Evolutionary conservation across 352 stramenopile genomes (phyloP).

Genomic region (Pythium phragmiticola): DNA sequence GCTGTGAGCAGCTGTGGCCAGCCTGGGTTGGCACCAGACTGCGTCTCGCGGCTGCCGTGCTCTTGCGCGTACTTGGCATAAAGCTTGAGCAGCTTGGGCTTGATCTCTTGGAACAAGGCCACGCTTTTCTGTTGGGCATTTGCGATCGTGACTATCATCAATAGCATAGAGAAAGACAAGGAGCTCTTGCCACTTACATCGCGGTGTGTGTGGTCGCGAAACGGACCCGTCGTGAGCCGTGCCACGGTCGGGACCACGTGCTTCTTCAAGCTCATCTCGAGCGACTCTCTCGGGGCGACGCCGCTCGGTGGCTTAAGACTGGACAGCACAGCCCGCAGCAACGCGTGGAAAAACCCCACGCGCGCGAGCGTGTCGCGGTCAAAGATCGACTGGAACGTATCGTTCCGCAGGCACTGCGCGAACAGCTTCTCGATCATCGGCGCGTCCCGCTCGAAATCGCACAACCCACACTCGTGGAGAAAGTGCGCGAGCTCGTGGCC

Average conservation of each 20-base stretch:
- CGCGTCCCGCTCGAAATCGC: slow-evolving; percentile 38
- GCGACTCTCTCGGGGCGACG: slow-evolving; percentile 21
- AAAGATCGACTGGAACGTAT: slow-evolving; percentile 47
- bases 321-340: slow-evolving; percentile 53
- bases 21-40: slow-evolving; percentile 5
- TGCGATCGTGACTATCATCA: background rate
- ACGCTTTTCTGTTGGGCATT: slow-evolving; percentile 50
- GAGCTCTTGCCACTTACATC: slow-evolving; percentile 36
- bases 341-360: slow-evolving; percentile 67
- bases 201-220: slow-evolving; percentile 74
- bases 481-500: slow-evolving; percentile 69
- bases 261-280: slow-evolving; percentile 50
- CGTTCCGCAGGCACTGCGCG: slow-evolving; percentile 34
- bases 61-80: slow-evolving; percentile 68
- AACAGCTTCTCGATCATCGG: slow-evolving; percentile 40
- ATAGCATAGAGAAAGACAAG: background rate
- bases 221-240: slow-evolving; percentile 62
- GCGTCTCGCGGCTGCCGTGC: slow-evolving; percentile 14
- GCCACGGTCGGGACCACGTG: slow-evolving; percentile 48
- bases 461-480: slow-evolving; percentile 65
- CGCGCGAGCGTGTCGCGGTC: slow-evolving; percentile 56
- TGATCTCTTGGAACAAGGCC: slow-evolving; percentile 65
- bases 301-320: slow-evolving; percentile 17
- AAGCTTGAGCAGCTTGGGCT: slow-evolving; percentile 70
- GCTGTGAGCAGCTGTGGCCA: slow-evolving; percentile 55